Base-by-base conservation (phyloP, 768 basidiomycete genomes). In the Phaeotremella fagi region DNA sequence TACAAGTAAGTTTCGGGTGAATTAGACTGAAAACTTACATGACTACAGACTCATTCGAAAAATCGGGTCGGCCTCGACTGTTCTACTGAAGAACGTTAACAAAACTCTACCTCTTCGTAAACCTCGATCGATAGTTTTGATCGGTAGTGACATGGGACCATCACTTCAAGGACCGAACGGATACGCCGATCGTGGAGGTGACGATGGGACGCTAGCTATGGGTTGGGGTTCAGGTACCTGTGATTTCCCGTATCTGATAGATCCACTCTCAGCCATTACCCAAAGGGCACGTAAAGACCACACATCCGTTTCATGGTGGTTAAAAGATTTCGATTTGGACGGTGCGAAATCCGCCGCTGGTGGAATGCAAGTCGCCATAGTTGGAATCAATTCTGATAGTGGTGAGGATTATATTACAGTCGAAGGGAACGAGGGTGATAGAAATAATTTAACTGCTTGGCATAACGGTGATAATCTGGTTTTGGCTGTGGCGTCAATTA, bases 141-240 rank as follows among this genome's bases (percentile, higher is more conserved):
- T 85, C 47, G 84, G 85, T 0, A 41, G 76, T 66, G 75, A 77
- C 77, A 75, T 82, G 75, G 86, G 82, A 4, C 85, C 86, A 1
- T 81, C 82, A 20, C 74, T 61, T 36, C 74, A 78, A 25, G 88
- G 88, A 0, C 85, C 88, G 0, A 90, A 89, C 64, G 79, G 82
- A 48, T 88, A 82, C 48, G 18, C 74, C 6, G 85, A 88, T 56
- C 78, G 82, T 23, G 79, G 79, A 20, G 80, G 83, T 7, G 74
- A 82, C 49, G 57, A 67, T 28, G 74, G 74, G 9, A 79, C 86
- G 16, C 79, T 95, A 20, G 89, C 88, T 6, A 85, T 90, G 85
- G 90, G 90, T 14, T 95, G 91, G 91, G 91, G 89, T 31, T 86
- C 85, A 45, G 89, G 88, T 75, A 88, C 90, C 0, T 79, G 82